Evolutionary conservation across 2,329 filamentous ascomycete genomes (phyloP), one percentile per base, ranked within the genome.

Genomic region (Diaporthe amygdali): DNA sequence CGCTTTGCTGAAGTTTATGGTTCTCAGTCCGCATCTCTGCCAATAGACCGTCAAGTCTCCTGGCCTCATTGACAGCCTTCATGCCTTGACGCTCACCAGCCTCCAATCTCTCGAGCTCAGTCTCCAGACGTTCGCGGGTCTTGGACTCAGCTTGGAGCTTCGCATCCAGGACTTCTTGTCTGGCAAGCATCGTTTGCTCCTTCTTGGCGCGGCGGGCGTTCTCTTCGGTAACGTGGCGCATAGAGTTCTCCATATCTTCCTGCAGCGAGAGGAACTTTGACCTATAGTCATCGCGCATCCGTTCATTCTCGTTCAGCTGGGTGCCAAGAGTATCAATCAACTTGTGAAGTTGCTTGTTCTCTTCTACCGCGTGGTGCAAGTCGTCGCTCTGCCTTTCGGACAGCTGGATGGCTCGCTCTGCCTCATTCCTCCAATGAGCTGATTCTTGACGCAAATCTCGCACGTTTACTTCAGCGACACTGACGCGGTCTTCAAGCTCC

Each of bases 221-320:
- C 78, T 98, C 95, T 76, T 93, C 91, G 27, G 93, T 91, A 73
- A 98, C 91, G 73, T 97, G 92, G 56, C 90, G 90, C 67, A 94
- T 92, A 61, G 94, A 93, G 69, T 86, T 86, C 39, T 91, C 89
- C 92, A 98, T 96, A 76, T 98, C 94, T 74, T 94, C 90, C 81
- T 98, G 95, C 47, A 99, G 85, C 72, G 91, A 91, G 76, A 96
- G 90, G 77, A 98, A 93, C 81, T 96, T 97, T 79, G 87, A 86
- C 75, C 94, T 92, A 89, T 97, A 95, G 72, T 88, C 91, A 79
- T 97, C 94, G 71, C 95, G 92, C 71, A 97, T 89, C 74, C 92
- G 91, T 78, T 95, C 91, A 77, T 94, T 96, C 82, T 97, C 95
- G 77, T 96, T 92, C 51, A 96, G 89, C 78, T 97, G 95, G 55